Evolutionary conservation across 73 alveolate species (phyloP), one percentile per base, ranked within the genome.

Genomic region (Uronychia binucleata): DNA sequence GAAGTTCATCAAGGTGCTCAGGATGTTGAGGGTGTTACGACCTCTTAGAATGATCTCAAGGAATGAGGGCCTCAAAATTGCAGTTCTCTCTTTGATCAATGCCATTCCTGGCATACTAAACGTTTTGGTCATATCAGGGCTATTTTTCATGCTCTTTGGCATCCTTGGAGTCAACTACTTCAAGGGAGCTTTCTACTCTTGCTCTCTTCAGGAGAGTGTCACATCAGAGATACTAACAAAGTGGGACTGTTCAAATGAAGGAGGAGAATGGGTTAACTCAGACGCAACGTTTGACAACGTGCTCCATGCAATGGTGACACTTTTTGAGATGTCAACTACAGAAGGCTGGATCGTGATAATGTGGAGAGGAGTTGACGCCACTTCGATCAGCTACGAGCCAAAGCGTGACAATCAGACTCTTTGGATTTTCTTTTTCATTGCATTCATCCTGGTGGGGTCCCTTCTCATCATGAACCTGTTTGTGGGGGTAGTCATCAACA

Each of bases 401-500:
- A 11, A 34, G 5, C 30, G n/a, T 28, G 77, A 88, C 77, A 77
- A 88, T 60, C 74, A 89, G 30, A 46, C 30, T n/a, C 77, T 26
- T 59, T 87, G 95, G 93, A 79, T 82, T 30, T 77, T 87, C n/a
- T 91, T 81, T 59, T 91, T 87, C 88, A 90, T 91, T 28, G 77
- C 83, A 31, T 87, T 91, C 79, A 86, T 91, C n/a, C 77, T 91
- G 75, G 79, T 86, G 26, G 93, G 96, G 30, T 58, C 93, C 0
- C 86, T 87, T 59, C 88, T 87, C 89, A 59, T 91, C 46, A 31
- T 91, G 1, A 91, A 87, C 59, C 67, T 91, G 77, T 91, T 91
- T 89, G 96, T 91, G 29, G 96, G 96, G 46, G 94, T 91, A 35
- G 92, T 91, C 30, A 87, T 87, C 34, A 88, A 86, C 46, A 87